Percentiles rank a stretch among this genome's conserved stretches.
Conservation (phyloP, 495 filamentous ascomycete species). For the Halenospora varia region DNA sequence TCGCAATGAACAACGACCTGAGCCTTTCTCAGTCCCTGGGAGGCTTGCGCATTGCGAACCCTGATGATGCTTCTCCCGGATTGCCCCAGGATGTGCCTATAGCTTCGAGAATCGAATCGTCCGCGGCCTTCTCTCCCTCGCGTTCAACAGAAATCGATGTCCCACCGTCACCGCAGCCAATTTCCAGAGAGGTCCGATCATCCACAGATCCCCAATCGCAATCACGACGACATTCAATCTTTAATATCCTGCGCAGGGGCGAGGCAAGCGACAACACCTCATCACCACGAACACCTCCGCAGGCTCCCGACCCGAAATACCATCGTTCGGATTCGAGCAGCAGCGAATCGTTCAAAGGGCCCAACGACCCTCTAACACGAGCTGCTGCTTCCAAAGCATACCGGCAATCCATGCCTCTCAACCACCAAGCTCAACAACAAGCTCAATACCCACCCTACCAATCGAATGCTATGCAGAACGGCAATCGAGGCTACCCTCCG, state of each 20-base stretch:
- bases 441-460: conserved; percentile 38
- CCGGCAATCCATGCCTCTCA: conserved; percentile 36
- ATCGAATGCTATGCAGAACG: conserved; percentile 27
- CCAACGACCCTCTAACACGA: conserved; percentile 14
- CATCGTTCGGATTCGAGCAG: conserved; percentile 8
- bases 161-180: conserved; percentile 1
- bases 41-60: conserved; percentile 95
- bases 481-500: conserved; percentile 20
- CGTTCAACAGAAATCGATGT: conserved; percentile 16
- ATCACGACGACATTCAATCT: conserved; percentile 26
- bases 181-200: conserved; percentile 52
- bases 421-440: conserved; percentile 44
- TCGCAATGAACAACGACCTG: conserved; percentile 81
- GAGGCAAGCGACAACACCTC: conserved; percentile 15
- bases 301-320: conserved; percentile 10
- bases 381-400: conserved; percentile 25
- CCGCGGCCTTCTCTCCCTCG: conserved; percentile 22
- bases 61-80: conserved; percentile 71
- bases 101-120: conserved; percentile 32
- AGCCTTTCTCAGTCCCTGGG: conserved; percentile 91
- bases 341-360: conserved; percentile 13
- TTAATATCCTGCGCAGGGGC: conserved; percentile 26
- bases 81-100: conserved; percentile 33
- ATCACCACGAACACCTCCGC: conserved; percentile 15
- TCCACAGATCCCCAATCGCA: conserved; percentile 64